These are phyloP conservation scores for Claviceps africana DNA, from an alignment of 2,329 filamentous ascomycete genomes.

Conservation along the genomic window DNA sequence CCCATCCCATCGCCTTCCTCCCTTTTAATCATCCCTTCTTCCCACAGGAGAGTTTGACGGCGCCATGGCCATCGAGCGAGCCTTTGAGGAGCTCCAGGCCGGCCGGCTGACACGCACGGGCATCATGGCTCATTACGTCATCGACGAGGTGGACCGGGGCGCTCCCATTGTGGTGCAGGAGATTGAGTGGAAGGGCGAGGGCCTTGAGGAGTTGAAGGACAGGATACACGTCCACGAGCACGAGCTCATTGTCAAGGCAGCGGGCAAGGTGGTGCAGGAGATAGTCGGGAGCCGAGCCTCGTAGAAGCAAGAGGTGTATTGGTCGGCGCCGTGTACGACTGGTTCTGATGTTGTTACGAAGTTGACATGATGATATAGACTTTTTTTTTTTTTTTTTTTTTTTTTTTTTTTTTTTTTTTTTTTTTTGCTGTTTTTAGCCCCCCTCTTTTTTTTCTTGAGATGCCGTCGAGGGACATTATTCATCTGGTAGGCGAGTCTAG, in stretches of 20 bases:
- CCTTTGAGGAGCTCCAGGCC: slow-evolving; percentile 55
- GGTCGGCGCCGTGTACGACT: neutral
- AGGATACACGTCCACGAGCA: slow-evolving; percentile 69
- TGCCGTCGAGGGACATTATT: too few species aligned
- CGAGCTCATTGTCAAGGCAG: slow-evolving; percentile 63
- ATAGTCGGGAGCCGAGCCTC: slow-evolving; percentile 12
- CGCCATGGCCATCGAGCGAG: slow-evolving; percentile 61
- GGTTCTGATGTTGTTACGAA: neutral
- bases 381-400: too few species aligned
- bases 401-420: too few species aligned
- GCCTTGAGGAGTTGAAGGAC: slow-evolving; percentile 50
- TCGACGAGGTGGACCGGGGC: slow-evolving; percentile 67
- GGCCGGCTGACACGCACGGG: slow-evolving; percentile 58
- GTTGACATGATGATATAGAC: neutral
- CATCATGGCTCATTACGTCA: slow-evolving; percentile 82
- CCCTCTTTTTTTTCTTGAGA: too few species aligned
- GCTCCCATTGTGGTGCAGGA: slow-evolving; percentile 39
- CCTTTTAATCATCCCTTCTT: neutral
- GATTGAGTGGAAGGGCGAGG: slow-evolving; percentile 49
- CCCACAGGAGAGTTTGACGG: slow-evolving; percentile 58
- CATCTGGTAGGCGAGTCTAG: too few species aligned
- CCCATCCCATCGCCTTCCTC: neutral
- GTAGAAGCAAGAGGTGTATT: neutral
- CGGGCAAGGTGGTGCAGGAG: slow-evolving; percentile 32
- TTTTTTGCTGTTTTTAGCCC: too few species aligned